A percentile compares a stretch with the other conserved stretches of the same genome.
Conservation (phyloP, 805 yeast genomes). For the Kazachstania taianensis region DNA sequence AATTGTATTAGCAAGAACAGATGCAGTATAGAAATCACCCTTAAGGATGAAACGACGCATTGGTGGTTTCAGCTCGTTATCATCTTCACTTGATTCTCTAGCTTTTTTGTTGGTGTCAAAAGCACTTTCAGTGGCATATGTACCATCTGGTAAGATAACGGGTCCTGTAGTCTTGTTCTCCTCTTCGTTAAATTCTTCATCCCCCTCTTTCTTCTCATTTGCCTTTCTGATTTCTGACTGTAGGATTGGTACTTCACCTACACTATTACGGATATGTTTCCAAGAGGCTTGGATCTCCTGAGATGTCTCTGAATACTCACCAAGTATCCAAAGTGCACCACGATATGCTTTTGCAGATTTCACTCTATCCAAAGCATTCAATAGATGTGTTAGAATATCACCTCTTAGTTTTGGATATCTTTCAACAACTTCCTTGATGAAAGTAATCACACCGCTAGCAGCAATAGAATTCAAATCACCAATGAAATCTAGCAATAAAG, state of each 20-base stretch:
- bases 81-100: conserved; percentile 52
- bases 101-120: conserved; percentile 85
- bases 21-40: conserved; percentile 86
- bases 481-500: conserved; percentile 73
- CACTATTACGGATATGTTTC: conserved; percentile 69
- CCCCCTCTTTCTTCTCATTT: conserved; percentile 30
- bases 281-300: conserved; percentile 70
- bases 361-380: conserved; percentile 51
- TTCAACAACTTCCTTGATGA: conserved; percentile 89
- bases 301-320: conserved; percentile 76
- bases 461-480: conserved; percentile 76
- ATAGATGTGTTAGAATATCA: conserved; percentile 52
- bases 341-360: conserved; percentile 87
- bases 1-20: conserved; percentile 78
- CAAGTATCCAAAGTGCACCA: conserved; percentile 91
- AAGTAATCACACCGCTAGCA: conserved; percentile 82
- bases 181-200: conserved; percentile 19
- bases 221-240: conserved; percentile 52
- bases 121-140: conserved; percentile 88
- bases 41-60: conserved; percentile 70
- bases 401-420: conserved; percentile 73
- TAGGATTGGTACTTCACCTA: conserved; percentile 88
- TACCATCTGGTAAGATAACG: conserved; percentile 93
- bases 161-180: conserved; percentile 45
- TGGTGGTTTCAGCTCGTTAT: conserved; percentile 50